These are phyloP conservation scores for Haberlea rhodopensis DNA, from an alignment of 257 asterid species.

Conservation along the genomic window DNA sequence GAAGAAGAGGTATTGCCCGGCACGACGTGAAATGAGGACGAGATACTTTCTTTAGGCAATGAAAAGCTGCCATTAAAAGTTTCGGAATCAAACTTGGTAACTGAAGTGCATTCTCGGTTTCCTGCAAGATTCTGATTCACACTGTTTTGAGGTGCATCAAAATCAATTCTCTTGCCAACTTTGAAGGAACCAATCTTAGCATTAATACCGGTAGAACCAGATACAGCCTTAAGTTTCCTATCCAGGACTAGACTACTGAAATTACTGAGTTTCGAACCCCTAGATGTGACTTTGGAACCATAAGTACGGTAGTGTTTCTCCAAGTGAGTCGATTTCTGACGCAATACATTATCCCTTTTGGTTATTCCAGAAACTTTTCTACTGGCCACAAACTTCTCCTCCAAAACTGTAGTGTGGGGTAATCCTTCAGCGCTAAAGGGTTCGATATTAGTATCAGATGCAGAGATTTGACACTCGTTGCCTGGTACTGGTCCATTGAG, in stretches of 20 bases:
- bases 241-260: conserved; percentile 71
- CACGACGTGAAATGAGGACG: conserved; percentile 34
- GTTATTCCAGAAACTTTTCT: conserved; percentile 69
- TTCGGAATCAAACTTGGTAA: conserved; percentile 48
- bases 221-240: conserved; percentile 68
- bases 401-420: conserved; percentile 39
- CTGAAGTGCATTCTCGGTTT: conserved; percentile 41
- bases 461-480: conserved; percentile 40
- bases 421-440: conserved; percentile 53
- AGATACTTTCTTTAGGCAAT: conserved; percentile 39
- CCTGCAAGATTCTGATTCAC: conserved; percentile 40
- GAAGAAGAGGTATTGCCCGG: conserved; percentile 39
- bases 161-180: conserved; percentile 40
- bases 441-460: conserved; percentile 39
- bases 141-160: conserved; percentile 44
- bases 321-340: conserved; percentile 70
- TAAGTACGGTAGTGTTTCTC: conserved; percentile 68
- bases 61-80: conserved; percentile 32
- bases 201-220: conserved; percentile 53
- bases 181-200: conserved; percentile 45
- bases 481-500: conserved; percentile 39
- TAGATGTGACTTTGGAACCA: conserved; percentile 59
- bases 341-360: conserved; percentile 66
- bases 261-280: conserved; percentile 53
- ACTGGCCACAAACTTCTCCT: conserved; percentile 63